These are phyloP conservation scores for Thyridium curvatum DNA, from an alignment of 2,329 filamentous ascomycete species.

Conservation along the genomic window DNA sequence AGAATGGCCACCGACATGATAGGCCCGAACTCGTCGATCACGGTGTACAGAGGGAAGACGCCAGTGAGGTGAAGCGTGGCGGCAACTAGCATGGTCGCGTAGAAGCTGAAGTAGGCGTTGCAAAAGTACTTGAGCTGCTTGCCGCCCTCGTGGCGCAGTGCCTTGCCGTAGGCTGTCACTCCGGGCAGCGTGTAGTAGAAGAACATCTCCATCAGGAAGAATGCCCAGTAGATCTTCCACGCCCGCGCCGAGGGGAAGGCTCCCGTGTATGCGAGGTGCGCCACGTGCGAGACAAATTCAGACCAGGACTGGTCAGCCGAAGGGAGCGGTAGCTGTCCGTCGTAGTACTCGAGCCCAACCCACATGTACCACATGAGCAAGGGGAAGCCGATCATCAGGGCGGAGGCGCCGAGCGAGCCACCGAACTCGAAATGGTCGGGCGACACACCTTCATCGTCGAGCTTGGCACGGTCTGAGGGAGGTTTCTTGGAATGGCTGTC, in stretches of 20 bases:
- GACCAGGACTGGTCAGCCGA: constrained; percentile 53
- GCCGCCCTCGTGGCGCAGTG: constrained; percentile 68
- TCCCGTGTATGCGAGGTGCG: constrained; percentile 63
- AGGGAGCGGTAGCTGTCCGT: constrained; percentile 70
- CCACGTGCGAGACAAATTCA: constrained; percentile 65
- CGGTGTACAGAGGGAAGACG: constrained; percentile 75
- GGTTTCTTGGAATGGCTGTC: too few species aligned
- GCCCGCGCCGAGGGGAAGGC: constrained; percentile 72
- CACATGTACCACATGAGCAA: constrained; percentile 95
- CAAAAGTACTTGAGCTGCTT: constrained; percentile 86
- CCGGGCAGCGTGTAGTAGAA: constrained; percentile 79
- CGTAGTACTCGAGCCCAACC: constrained; percentile 82
- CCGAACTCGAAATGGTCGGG: constrained; percentile 7
- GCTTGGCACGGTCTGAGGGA: not conserved
- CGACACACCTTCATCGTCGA: not conserved
- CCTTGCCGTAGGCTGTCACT: constrained; percentile 75
- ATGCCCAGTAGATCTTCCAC: constrained; percentile 86
- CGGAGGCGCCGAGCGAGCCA: not conserved
- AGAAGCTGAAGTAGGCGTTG: constrained; percentile 76
- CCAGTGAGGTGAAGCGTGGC: constrained; percentile 67
- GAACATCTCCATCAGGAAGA: constrained; percentile 72
- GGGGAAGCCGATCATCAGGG: constrained; percentile 67
- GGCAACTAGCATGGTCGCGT: constrained; percentile 66
- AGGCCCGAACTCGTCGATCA: constrained; percentile 85
- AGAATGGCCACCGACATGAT: constrained; percentile 83